Base-by-base conservation (phyloP, 2,329 filamentous ascomycete genomes). In the Nemania abortiva region DNA sequence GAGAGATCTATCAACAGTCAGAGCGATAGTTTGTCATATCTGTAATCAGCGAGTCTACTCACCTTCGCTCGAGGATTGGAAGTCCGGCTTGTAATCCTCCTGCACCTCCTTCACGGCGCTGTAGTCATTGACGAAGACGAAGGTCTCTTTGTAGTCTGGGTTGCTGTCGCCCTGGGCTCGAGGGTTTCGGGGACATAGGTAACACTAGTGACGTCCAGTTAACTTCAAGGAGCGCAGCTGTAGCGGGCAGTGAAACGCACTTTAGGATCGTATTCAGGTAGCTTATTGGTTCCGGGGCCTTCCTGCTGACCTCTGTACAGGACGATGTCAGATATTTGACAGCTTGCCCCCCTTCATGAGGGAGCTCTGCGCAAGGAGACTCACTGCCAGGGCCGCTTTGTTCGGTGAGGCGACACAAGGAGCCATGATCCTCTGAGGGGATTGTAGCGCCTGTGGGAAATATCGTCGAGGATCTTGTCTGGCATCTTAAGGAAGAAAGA, bases 341-440 rank as follows among this genome's bases (percentile, higher is more conserved):
- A 13, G 20, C 29, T 52, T 20, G 60, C 69, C 4, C 55, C 49
- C 27, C n/a, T 37, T 22, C 13, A 11, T 29, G 3, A 52, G 56
- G 69, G 50, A 24, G 22, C 27, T 56, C 31, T 11, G 42, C 10
- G 45, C 18, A 27, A 47, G n/a, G 29, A 34, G 10, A 85, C 92
- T 88, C 85, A 97, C 93, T 98, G 96, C 96, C 96, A 99, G 77
- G 96, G 96, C 73, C 96, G 89, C 88, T 98, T 98, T 62, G 95
- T 98, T 64, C 96, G 87, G 82, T 99, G 96, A 70, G 96, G 96
- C 18, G 96, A 98, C 15, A 99, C 96, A 45, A 99, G 88, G 69
- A 99, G 88, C 92, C 95, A 97, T 70, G 92, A 94, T 70, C 93
- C 94, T 73, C 93, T 91, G 70, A 99, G 86, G 62, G 94, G 93